Evolutionary conservation across 2,329 filamentous ascomycete species (phyloP), one percentile per base, ranked within the genome.

Genomic region (Aureobasidium uvarum): DNA sequence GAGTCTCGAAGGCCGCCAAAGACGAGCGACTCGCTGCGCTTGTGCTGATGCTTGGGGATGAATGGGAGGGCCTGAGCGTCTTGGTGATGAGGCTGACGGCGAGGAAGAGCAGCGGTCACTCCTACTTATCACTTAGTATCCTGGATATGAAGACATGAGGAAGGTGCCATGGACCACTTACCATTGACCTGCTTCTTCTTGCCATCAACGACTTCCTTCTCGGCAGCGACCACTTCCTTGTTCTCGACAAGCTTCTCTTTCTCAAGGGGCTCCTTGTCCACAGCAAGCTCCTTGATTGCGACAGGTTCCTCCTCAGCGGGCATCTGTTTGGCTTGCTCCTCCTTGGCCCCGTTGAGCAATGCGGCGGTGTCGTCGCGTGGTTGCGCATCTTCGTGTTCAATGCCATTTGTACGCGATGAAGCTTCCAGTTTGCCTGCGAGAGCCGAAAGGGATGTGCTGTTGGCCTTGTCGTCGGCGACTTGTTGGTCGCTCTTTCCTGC

Each of bases 1-100:
- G 75, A 75, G 28, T 73, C 75, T 8, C 70, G 65, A 20, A 70
- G 70, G 33, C 72, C 72, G 38, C 73, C 72, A 66, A 77, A 78
- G 31, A 75, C 71, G 20, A 76, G 70, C 2, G 41, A 20, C 11
- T 65, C 63, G n/a, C 48, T 63, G 18, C 45, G 60, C n/a, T 38
- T 46, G 23, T 50, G 23, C 25, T 63, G 48, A 48, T 63, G 60
- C 38, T 45, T 52, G 48, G 60, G 46, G n/a, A 63, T 25, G 39
- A 63, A 63, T 43, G 60, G 60, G 31, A n/a, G 60, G 45, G 60
- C 60, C n/a, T 63, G 60, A 36, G 23, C 60, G 60, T 62, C 58
- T 31, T 62, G 58, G 14, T 28, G 33, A 18, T 60, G 56, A 28
- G 41, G 56, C 28, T 46, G 56, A 3, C 56, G 56, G 18, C 41